These are phyloP conservation scores for Geotrichum ghanense DNA, from an alignment of 805 yeast genomes.

Conservation along the genomic window DNA sequence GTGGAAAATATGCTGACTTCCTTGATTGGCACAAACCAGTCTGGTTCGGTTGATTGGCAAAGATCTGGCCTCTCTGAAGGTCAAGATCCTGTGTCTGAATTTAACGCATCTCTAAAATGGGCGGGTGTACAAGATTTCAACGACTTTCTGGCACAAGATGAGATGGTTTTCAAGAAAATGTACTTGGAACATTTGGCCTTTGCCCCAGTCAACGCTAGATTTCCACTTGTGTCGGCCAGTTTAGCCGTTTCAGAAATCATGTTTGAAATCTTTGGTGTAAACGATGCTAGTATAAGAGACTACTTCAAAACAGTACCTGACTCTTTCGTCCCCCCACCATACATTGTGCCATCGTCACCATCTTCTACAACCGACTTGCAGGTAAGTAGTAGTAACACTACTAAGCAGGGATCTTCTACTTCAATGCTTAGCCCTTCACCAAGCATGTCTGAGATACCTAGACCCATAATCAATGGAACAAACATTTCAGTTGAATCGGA, in stretches of 20 bases:
- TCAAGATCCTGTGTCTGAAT: conserved; percentile 9
- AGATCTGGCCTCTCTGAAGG: conserved; percentile 13
- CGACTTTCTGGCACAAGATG: conserved; percentile 15
- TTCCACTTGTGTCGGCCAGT: conserved; percentile 16
- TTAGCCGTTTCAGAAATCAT: conserved; percentile 15
- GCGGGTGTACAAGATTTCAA: conserved; percentile 17
- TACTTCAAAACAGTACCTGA: conserved; percentile 9
- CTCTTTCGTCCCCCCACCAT: conserved; percentile 11
- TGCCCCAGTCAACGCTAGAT: conserved; percentile 11
- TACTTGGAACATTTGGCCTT: conserved; percentile 17
- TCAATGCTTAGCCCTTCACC: conserved; percentile 1
- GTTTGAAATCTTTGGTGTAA: conserved; percentile 10
- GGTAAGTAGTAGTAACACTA: background rate
- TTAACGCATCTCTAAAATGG: conserved; percentile 12
- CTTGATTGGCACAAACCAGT: conserved; percentile 12
- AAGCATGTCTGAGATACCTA: background rate
- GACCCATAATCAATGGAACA: background rate
- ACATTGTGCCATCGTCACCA: conserved; percentile 6
- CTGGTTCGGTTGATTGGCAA: conserved; percentile 12
- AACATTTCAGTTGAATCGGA: conserved; percentile 11
- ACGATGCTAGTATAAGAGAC: conserved; percentile 3
- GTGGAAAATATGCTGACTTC: conserved; percentile 8
- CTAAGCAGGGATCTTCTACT: background rate
- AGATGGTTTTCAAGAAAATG: conserved; percentile 12
- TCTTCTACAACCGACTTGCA: background rate